phyloP scores from a whole-genome alignment of 768 basidiomycete genomes.

The Suillus brevipes region DNA sequence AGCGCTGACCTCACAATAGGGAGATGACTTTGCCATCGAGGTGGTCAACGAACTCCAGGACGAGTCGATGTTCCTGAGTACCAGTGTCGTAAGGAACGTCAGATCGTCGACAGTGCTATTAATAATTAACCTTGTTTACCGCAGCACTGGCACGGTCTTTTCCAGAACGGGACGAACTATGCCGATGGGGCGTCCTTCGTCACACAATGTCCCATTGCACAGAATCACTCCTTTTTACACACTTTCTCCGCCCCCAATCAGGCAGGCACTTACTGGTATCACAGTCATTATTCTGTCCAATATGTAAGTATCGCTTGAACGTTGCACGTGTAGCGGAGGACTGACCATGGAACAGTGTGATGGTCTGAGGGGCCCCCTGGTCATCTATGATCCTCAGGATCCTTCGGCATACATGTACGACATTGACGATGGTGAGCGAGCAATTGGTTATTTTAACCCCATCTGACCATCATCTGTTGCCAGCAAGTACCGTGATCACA shows the following conservation, averaged over 20 bases:
- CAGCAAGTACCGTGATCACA: constrained; percentile 38
- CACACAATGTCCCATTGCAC: constrained; percentile 41
- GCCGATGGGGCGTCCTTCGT: constrained; percentile 37
- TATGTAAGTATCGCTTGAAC: constrained; percentile 12
- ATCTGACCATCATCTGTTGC: neutral
- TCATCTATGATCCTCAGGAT: constrained; percentile 24
- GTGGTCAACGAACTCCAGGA: constrained; percentile 48
- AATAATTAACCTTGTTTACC: neutral
- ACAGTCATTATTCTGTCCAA: constrained; percentile 22
- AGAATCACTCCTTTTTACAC: constrained; percentile 36
- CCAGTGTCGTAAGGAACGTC: constrained; percentile 46
- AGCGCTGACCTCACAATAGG: constrained; percentile 24
- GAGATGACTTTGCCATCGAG: constrained; percentile 41
- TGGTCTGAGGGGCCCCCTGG: constrained; percentile 13
- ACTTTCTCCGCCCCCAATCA: constrained; percentile 33
- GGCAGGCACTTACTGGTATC: constrained; percentile 42
- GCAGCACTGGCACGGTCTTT: constrained; percentile 28
- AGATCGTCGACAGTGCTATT: neutral
- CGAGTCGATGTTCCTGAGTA: constrained; percentile 46
- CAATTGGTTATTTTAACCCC: neutral
- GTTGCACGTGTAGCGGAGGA: neutral
- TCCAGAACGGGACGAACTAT: constrained; percentile 21
- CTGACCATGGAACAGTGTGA: constrained; percentile 12
- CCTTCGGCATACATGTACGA: constrained; percentile 18
- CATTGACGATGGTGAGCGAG: constrained; percentile 18